phyloP scores from a whole-genome alignment of 495 filamentous ascomycete species.

The Immersiella caudata region DNA sequence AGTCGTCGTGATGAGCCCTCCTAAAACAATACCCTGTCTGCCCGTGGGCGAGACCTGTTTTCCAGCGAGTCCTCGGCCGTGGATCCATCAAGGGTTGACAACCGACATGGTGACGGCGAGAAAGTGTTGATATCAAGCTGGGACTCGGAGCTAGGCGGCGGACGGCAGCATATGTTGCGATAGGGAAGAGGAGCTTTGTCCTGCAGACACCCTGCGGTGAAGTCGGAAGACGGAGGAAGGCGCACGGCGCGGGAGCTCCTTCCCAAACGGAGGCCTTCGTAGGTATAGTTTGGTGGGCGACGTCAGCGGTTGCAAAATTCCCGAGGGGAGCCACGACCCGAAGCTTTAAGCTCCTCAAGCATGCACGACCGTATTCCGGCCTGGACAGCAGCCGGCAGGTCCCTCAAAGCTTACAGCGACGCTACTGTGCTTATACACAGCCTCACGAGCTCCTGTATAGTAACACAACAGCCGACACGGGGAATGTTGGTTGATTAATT shows the following conservation, averaged over 20 bases:
- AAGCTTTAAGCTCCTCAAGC: not conserved
- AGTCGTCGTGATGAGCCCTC: not conserved
- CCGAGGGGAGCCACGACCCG: not conserved
- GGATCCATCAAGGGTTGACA: constrained; percentile 20
- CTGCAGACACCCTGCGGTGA: not conserved
- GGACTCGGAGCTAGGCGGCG: not conserved
- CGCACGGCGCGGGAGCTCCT: not conserved
- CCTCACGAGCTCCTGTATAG: not conserved
- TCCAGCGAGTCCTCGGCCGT: constrained; percentile 25
- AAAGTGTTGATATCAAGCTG: not conserved
- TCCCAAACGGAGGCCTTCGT: not conserved
- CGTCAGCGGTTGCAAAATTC: not conserved
- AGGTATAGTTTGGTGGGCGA: not conserved
- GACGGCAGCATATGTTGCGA: not conserved
- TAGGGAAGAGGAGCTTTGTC: not conserved
- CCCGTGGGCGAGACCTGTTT: constrained; percentile 23
- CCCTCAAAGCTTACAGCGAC: not conserved
- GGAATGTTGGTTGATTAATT: not conserved
- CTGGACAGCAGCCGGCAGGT: not conserved
- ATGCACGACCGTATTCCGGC: not conserved
- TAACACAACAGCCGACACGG: not conserved
- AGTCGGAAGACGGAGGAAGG: too few species aligned
- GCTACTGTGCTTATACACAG: not conserved
- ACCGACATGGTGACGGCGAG: not conserved
- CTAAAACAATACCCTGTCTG: not conserved